Conservation (phyloP, 2,329 filamentous ascomycete genomes). For the Aureobasidium leucospermi region DNA sequence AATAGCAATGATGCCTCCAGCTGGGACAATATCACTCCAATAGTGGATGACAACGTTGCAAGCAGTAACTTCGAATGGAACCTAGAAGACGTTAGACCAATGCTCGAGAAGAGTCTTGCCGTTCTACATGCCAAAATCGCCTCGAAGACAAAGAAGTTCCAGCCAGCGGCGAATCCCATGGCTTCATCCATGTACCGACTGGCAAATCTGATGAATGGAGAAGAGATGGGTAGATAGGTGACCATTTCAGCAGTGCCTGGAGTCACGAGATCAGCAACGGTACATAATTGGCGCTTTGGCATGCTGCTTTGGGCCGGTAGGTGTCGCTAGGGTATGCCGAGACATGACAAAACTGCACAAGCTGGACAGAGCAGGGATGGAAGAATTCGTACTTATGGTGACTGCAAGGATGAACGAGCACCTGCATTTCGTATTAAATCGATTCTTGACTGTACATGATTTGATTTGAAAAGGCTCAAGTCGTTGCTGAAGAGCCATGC, state of each 20-base stretch:
- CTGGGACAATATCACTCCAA: conserved; percentile 43
- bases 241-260: conserved; percentile 65
- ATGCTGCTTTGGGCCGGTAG: neutral
- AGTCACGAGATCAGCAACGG: neutral
- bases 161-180: conserved; percentile 48
- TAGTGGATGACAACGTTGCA: conserved; percentile 57
- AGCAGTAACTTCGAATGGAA: conserved; percentile 33
- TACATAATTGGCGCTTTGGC: neutral
- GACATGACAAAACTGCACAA: neutral
- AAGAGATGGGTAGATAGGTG: conserved; percentile 67
- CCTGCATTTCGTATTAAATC: conserved; percentile 22
- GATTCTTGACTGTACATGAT: neutral
- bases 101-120: neutral
- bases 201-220: conserved; percentile 71
- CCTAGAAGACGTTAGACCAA: neutral
- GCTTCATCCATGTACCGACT: conserved; percentile 69
- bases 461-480: neutral
- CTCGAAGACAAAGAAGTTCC: conserved; percentile 26
- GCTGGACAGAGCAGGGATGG: neutral
- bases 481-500: neutral
- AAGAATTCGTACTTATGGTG: conserved; percentile 30
- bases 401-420: conserved; percentile 36
- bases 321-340: neutral
- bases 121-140: conserved; percentile 18
- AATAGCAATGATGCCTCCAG: conserved; percentile 55